A percentile compares a stretch with the other conserved stretches of the same genome.
These are phyloP conservation scores for Westerdykella aurantiaca DNA, from an alignment of 2,329 filamentous ascomycete species.

Conservation along the genomic window DNA sequence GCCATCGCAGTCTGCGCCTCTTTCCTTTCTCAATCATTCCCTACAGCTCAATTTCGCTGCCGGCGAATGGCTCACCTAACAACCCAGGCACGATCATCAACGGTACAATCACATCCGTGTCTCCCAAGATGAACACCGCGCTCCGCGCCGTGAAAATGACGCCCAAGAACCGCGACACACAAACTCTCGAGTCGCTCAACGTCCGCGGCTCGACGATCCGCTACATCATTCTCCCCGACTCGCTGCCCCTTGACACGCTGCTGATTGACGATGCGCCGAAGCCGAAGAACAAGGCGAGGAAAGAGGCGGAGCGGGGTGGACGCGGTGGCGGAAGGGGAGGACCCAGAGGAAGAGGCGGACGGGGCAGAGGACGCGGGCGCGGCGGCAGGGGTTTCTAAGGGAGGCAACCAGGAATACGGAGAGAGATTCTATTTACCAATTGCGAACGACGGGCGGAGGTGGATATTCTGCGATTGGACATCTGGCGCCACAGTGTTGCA, in stretches of 20 bases:
- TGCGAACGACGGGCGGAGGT: neutral
- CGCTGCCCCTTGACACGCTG: constrained; percentile 87
- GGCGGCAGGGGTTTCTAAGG: constrained; percentile 7
- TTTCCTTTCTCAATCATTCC: too few species aligned
- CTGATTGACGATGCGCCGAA: constrained; percentile 95
- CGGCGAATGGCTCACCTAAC: too few species aligned
- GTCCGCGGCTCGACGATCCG: constrained; percentile 93
- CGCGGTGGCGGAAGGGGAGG: constrained; percentile 47
- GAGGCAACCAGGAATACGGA: neutral
- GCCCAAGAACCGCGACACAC: constrained; percentile 75
- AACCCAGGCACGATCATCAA: constrained; percentile 81
- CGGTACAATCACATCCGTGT: constrained; percentile 93
- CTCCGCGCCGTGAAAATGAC: constrained; percentile 98
- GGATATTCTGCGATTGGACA: neutral
- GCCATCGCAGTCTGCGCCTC: neutral
- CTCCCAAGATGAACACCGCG: constrained; percentile 97
- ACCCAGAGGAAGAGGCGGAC: constrained; percentile 42
- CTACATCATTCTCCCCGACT: constrained; percentile 95
- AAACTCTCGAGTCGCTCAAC: constrained; percentile 91
- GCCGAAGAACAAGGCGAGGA: constrained; percentile 98
- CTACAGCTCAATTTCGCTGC: too few species aligned
- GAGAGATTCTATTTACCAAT: neutral
- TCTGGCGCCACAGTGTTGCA: neutral
- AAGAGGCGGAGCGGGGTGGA: constrained; percentile 61
- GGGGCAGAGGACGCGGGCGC: constrained; percentile 41